Evolutionary conservation across 352 stramenopile genomes (phyloP).

Genomic region (Pythium chondricola): DNA sequence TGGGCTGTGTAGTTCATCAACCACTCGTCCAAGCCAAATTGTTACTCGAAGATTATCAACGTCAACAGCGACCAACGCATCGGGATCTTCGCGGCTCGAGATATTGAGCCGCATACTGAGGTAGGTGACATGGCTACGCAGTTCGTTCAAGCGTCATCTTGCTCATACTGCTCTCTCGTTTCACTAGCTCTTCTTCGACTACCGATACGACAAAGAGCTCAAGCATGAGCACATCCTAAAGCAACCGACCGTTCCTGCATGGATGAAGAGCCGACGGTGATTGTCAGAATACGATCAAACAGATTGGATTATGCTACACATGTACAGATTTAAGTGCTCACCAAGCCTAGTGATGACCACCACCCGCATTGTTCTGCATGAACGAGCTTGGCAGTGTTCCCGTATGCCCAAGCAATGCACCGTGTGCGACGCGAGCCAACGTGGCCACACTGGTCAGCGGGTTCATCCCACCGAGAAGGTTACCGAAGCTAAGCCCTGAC

Average conservation of each 20-base stretch:
- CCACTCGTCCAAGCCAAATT: constrained; percentile 84
- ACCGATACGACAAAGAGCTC: constrained; percentile 70
- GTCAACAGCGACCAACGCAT: constrained; percentile 92
- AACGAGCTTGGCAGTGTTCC: constrained; percentile 12
- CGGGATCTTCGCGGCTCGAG: constrained; percentile 86
- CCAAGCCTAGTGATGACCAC: constrained; percentile 4
- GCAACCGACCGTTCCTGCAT: constrained; percentile 49
- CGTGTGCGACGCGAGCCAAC: constrained; percentile 6
- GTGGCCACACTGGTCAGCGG: constrained; percentile 4
- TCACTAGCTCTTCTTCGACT: constrained; percentile 81
- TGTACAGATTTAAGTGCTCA: too few relatives aligned
- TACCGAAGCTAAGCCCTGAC: not conserved
- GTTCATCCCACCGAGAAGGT: constrained; percentile 1
- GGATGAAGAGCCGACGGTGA: constrained; percentile 48
- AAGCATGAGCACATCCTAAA: constrained; percentile 56
- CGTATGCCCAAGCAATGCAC: constrained; percentile 9
- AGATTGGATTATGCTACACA: too few relatives aligned
- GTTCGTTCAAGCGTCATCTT: too few relatives aligned
- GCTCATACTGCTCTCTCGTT: constrained; percentile 4
- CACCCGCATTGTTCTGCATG: constrained; percentile 10
- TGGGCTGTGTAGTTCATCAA: constrained; percentile 76
- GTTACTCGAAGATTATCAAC: constrained; percentile 84
- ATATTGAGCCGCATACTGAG: constrained; percentile 87
- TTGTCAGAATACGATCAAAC: not conserved
- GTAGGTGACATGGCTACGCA: constrained; percentile 28